These are phyloP conservation scores for Sodiomyces alkalinus DNA, from an alignment of 2,329 filamentous ascomycete genomes.

Conservation along the genomic window DNA sequence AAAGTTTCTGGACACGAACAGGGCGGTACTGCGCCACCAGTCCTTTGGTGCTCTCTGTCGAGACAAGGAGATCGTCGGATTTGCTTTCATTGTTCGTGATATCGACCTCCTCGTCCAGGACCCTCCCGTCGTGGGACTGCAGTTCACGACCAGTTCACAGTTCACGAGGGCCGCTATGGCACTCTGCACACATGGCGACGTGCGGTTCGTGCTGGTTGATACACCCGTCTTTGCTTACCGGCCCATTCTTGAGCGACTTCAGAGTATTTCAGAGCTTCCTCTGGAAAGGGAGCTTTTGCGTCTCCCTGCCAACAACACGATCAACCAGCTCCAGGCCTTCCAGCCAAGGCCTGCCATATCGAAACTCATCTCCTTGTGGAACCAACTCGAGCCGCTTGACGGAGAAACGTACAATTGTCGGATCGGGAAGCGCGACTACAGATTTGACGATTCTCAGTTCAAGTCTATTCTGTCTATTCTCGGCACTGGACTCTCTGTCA, in stretches of 20 bases:
- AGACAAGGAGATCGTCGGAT: conserved; percentile 36
- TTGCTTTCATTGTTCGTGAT: conserved; percentile 42
- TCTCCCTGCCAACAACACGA: background rate
- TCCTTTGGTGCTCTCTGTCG: conserved; percentile 46
- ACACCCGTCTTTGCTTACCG: conserved; percentile 56
- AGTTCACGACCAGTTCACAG: conserved; percentile 29
- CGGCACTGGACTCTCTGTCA: conserved; percentile 36
- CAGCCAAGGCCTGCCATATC: no score
- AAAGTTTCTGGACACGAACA: conserved; percentile 29
- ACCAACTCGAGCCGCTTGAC: no score
- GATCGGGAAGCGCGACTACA: no score
- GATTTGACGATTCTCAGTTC: conserved; percentile 32
- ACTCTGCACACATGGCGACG: conserved; percentile 16
- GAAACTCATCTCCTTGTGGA: background rate
- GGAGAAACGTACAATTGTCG: no score
- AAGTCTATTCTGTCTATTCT: conserved; percentile 40
- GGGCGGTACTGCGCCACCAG: conserved; percentile 38
- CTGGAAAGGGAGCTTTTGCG: conserved; percentile 37
- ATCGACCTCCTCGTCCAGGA: conserved; percentile 23
- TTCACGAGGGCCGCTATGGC: conserved; percentile 30
- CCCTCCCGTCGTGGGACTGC: conserved; percentile 33
- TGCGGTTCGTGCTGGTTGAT: conserved; percentile 43
- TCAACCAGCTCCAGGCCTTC: no score
- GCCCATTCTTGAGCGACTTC: conserved; percentile 45
- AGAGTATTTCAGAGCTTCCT: conserved; percentile 38